Percentiles rank a stretch among this genome's conserved stretches.
These are phyloP conservation scores for Chlamydomonas incerta DNA, from an alignment of 139 green algal genomes.

Conservation along the genomic window DNA sequence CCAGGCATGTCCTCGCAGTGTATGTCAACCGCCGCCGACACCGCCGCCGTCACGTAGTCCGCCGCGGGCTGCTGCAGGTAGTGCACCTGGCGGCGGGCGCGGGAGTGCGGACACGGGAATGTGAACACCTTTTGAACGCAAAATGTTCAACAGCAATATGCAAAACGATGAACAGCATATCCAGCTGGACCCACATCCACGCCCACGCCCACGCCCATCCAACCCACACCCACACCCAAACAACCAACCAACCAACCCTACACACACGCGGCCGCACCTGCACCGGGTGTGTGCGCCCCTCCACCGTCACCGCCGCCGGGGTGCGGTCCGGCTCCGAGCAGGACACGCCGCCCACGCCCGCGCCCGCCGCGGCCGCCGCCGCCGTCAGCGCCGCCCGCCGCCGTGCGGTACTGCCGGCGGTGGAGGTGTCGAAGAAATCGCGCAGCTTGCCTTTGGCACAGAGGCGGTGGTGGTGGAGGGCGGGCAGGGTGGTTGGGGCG, in stretches of 20 bases:
- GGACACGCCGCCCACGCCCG: neutral
- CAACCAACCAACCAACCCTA: too few relatives aligned
- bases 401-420: neutral
- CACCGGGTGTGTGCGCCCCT: slow-evolving; percentile 81
- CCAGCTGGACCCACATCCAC: too few relatives aligned
- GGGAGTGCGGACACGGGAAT: too few relatives aligned
- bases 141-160: too few relatives aligned
- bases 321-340: neutral
- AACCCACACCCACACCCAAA: too few relatives aligned
- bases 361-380: neutral
- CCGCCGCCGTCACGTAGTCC: slow-evolving; percentile 82
- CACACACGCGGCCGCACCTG: slow-evolving; percentile 60
- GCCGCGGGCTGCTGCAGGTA: slow-evolving; percentile 78
- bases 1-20: slow-evolving; percentile 84
- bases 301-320: slow-evolving; percentile 77
- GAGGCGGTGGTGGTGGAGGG: too few relatives aligned
- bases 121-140: too few relatives aligned
- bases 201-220: too few relatives aligned
- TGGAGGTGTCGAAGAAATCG: slow-evolving; percentile 75
- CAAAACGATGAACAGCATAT: too few relatives aligned
- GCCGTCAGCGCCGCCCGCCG: neutral
- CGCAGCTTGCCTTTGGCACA: slow-evolving; percentile 62
- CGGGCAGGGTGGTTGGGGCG: slow-evolving; percentile 4
- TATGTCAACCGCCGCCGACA: slow-evolving; percentile 80
- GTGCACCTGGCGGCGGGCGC: slow-evolving; percentile 80